These are phyloP conservation scores for Ceratocystis alfenasii DNA, from an alignment of 2,329 filamentous ascomycete genomes.

Conservation along the genomic window DNA sequence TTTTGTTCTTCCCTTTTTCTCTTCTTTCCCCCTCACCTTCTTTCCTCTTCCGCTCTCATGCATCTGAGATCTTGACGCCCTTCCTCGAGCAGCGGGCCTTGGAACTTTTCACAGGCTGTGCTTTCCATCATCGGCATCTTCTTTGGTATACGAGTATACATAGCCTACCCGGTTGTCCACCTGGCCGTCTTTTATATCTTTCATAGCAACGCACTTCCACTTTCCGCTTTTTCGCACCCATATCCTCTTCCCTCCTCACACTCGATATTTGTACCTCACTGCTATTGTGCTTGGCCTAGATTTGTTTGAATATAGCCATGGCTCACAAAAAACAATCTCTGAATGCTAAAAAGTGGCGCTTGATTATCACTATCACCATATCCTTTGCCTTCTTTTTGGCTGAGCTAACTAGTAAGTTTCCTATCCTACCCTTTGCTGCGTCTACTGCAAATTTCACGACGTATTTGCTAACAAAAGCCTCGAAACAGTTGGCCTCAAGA, in stretches of 20 bases:
- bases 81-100: background rate
- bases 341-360: constrained; percentile 34
- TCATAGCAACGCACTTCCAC: background rate
- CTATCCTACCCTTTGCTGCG: background rate
- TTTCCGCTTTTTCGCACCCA: background rate
- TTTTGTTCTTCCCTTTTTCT: background rate
- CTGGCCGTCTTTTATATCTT: background rate
- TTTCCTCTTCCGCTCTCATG: background rate
- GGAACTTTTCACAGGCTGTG: background rate
- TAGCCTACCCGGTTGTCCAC: background rate
- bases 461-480: constrained; percentile 14
- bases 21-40: background rate
- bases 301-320: constrained; percentile 26
- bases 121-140: background rate
- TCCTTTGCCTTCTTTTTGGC: constrained; percentile 41
- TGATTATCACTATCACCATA: constrained; percentile 38
- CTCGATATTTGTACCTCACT: background rate
- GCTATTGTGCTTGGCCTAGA: background rate
- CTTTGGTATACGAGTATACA: background rate
- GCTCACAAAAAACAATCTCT: constrained; percentile 27
- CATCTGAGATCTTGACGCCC: background rate
- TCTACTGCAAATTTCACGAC: too few relatives aligned
- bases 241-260: background rate
- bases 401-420: constrained; percentile 37
- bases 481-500: constrained; percentile 51